Percentiles rank a stretch among this genome's conserved stretches.
These are phyloP conservation scores for Xylogone sp. DNA, from an alignment of 2,329 filamentous ascomycete species.

Conservation along the genomic window DNA sequence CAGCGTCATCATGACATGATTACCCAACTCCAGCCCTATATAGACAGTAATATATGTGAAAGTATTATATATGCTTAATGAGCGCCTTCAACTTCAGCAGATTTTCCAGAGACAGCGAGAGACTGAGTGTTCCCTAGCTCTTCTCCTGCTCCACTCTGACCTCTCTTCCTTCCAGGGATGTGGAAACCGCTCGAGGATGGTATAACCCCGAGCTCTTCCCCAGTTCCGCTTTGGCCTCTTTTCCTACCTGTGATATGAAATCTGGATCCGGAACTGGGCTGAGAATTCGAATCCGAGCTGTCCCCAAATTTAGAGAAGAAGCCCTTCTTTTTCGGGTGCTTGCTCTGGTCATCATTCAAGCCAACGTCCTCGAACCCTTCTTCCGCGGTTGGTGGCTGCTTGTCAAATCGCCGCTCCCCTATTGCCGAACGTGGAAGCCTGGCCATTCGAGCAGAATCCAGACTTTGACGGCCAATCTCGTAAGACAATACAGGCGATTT, in stretches of 20 bases:
- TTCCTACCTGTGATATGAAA: conserved; percentile 72
- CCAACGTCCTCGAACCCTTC: conserved; percentile 90
- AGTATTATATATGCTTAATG: background rate
- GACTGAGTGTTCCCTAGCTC: conserved; percentile 58
- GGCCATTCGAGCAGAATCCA: conserved; percentile 69
- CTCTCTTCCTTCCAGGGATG: conserved; percentile 11
- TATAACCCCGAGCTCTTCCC: conserved; percentile 68
- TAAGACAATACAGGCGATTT: conserved; percentile 70
- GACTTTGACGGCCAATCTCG: conserved; percentile 65
- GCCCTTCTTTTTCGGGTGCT: conserved; percentile 61
- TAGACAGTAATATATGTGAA: background rate
- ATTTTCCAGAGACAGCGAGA: background rate
- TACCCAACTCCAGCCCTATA: background rate
- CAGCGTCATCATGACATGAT: background rate
- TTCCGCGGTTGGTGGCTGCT: conserved; percentile 64
- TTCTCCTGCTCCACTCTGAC: conserved; percentile 35
- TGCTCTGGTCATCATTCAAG: conserved; percentile 68
- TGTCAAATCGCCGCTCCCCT: conserved; percentile 53
- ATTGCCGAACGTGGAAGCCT: conserved; percentile 60
- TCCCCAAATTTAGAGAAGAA: conserved; percentile 82
- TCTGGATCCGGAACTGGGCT: conserved; percentile 43
- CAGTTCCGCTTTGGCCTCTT: conserved; percentile 65
- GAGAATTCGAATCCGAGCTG: conserved; percentile 21
- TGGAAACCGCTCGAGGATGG: conserved; percentile 14
- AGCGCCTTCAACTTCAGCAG: background rate